Base-by-base conservation (phyloP, 2,329 filamentous ascomycete genomes). In the Akanthomyces muscarius region DNA sequence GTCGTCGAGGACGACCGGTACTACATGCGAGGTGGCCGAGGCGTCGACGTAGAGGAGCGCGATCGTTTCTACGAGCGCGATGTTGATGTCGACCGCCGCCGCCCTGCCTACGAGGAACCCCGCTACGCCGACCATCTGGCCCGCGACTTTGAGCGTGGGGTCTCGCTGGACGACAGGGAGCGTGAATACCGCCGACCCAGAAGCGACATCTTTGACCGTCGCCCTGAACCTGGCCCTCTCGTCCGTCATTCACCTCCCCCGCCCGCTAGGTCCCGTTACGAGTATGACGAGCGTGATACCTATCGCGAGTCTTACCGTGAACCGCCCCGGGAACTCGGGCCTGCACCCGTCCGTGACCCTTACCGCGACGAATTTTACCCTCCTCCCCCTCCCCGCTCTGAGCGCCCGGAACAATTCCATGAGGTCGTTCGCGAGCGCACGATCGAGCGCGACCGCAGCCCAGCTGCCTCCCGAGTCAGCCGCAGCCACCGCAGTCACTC, bases 151-250 rank as follows among this genome's bases (percentile, higher is more conserved):
- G 85, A 86, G 63, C 80, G 83, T 60, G 83, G 84, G 38, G 83
- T 83, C 64, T 79, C 83, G 51, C 73, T 87, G 66, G 55, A 57
- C 6, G 79, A 83, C 64, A 80, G 81, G 63, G 86, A 88, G 66
- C 78, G 80, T 38, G 72, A 74, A 42, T 65, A 69, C 51, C 81
- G 83, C 41, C 83, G 89, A 52, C 92, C 92, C 2, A 71, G 81
- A 36, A 82, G 97, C 45, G 93, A 97, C 74, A 96, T 90, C 0
- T 97, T 92, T 72, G 93, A 97, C 75, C 87, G 92, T 55, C 86
- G 86, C 33, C 89, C 90, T 1, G 61, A 87, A 61, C 84, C 84
- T 69, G 78, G 74, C 50, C 74, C 74, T 50, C 78, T 74, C 4
- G 73, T 75, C 14, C 60, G 60, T 18, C 60, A 33, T 16, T 50